A percentile compares a stretch with the other conserved stretches of the same genome.
Evolutionary conservation across 345 rosid genomes (phyloP).

Genomic region (Anacardium occidentale): DNA sequence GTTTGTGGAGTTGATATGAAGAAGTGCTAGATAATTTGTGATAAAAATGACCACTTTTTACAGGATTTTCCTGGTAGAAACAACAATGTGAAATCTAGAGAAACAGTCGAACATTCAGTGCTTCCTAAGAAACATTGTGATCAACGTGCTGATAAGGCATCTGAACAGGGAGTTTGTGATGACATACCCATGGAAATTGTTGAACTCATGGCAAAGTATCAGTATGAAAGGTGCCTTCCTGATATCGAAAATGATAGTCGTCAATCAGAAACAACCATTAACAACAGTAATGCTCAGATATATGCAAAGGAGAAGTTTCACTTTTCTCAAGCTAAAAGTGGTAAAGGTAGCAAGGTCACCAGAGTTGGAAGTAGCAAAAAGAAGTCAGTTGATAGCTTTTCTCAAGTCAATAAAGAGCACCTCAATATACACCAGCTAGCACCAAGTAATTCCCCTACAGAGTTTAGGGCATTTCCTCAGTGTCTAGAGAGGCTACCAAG

Average conservation of each 20-base stretch:
- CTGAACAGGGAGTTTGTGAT: constrained; percentile 60
- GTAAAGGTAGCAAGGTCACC: constrained; percentile 34
- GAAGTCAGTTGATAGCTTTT: constrained; percentile 43
- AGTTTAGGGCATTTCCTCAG: constrained; percentile 37
- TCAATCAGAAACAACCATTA: constrained; percentile 35
- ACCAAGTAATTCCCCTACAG: constrained; percentile 39
- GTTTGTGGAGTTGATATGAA: constrained; percentile 2
- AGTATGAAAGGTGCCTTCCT: constrained; percentile 79
- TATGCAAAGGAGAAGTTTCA: constrained; percentile 35
- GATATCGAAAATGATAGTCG: constrained; percentile 51
- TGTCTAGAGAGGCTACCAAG: constrained; percentile 42
- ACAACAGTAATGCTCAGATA: constrained; percentile 31
- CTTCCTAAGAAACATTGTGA: constrained; percentile 30
- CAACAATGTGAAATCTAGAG: constrained; percentile 41
- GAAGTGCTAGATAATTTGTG: constrained; percentile 12
- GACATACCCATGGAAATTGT: constrained; percentile 95
- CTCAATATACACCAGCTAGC: constrained; percentile 32
- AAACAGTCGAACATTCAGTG: constrained; percentile 35
- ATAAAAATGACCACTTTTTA: constrained; percentile 23
- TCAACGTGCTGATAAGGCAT: constrained; percentile 38
- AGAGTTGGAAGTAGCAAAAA: constrained; percentile 36
- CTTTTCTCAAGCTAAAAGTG: constrained; percentile 38
- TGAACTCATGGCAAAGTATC: constrained; percentile 91
- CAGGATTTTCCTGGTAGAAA: constrained; percentile 57
- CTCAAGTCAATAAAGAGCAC: constrained; percentile 34